Percentiles rank a stretch among this genome's conserved stretches.
Conservation (phyloP, 345 rosid species). For the Linum trigynum region DNA sequence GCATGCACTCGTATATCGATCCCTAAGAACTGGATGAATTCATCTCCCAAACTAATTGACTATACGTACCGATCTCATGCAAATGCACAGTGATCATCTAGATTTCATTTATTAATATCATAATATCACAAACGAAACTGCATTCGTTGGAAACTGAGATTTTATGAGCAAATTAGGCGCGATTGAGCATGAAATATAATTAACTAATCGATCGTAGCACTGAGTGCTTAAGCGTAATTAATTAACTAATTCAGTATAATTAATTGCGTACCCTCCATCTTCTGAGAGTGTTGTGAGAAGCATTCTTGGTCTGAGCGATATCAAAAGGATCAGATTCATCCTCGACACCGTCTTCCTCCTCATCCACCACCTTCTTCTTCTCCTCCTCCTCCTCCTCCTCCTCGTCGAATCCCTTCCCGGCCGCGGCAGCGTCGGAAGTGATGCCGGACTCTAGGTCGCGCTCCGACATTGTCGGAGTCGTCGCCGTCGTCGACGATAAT, state of each 20-base stretch:
- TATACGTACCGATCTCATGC: neutral
- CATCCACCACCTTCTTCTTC: constrained; percentile 4
- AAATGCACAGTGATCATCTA: neutral
- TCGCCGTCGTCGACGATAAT: neutral
- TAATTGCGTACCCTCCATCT: constrained; percentile 64
- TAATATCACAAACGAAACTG: too few relatives aligned
- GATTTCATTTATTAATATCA: neutral
- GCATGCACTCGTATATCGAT: neutral
- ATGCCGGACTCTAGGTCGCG: neutral
- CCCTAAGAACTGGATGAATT: neutral
- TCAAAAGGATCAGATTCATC: constrained; percentile 54
- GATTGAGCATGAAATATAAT: neutral
- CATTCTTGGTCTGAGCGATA: constrained; percentile 61
- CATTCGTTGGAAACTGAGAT: neutral
- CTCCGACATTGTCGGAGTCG: neutral
- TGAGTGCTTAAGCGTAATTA: too few relatives aligned
- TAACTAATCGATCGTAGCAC: neutral
- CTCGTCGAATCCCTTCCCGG: neutral
- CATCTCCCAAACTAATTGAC: neutral
- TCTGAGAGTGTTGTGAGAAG: constrained; percentile 46
- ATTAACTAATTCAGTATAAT: too few relatives aligned
- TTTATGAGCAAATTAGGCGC: neutral
- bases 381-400: neutral
- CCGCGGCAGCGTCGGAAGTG: neutral
- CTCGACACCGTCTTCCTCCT: constrained; percentile 22